Evolutionary conservation across 2,329 filamentous ascomycete species (phyloP), one percentile per base, ranked within the genome.

Genomic region (Cladosporium sp.): DNA sequence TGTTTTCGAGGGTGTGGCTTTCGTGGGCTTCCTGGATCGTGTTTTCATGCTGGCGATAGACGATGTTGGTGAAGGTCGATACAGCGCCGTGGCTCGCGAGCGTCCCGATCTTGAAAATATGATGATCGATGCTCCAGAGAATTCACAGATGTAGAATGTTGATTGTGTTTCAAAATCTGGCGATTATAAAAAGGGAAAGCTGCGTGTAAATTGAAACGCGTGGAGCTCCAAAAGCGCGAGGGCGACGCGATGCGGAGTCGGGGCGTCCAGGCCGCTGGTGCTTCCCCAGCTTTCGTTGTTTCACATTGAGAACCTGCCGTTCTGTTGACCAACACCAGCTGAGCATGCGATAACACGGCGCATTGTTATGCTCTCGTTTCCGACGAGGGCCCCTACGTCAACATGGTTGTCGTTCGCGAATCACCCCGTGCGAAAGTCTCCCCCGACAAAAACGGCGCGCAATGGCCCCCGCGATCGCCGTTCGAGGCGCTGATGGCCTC

Each of bases 401-500:
- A 33, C 44, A 66, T 64, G 64, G 74, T 76, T 65, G 73, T 75
- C 52, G 68, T 75, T 53, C 69, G 74, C 59, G 73, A 76, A 63
- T 76, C 74, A 54, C 73, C 74, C 13, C 73, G 70, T 55, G 67
- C 69, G 37, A 69, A 68, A 54, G 53, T 71, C 65, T 75, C 73
- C 61, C 64, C 70, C 34, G 70, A 75, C 60, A 66, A 66, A 67
- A 67, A 70, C 68, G 57, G 72, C 65, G 54, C 59, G 14, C 61
- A 70, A 63, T 85, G 82, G 82, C 82, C 82, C 53, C 82, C 82
- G 14, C 75, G 77, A 62, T 85, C 82, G 16, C 81, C 82, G 13
- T 75, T 78, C 60, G 79, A 84, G 57, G 82, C 81, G 18, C 72
- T 85, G 13, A 70, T 84, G 54, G 82, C 78, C 65, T 85, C 91